Evolutionary conservation across 192 early-diverging fungal species (phyloP).

Genomic region (Coemansia sp.): DNA sequence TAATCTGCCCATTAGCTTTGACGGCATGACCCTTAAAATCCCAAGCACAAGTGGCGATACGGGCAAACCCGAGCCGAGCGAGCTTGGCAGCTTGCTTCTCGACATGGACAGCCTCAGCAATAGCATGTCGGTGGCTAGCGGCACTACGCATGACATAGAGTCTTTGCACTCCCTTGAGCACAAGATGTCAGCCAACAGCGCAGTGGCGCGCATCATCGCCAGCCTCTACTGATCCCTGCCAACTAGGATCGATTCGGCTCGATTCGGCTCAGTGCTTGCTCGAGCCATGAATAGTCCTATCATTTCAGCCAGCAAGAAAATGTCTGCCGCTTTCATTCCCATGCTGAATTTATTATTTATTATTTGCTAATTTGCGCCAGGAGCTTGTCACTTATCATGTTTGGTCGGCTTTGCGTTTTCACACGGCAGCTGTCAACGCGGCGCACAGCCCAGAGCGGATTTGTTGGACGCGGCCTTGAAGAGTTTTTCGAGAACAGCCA

Average conservation of each 20-base stretch:
- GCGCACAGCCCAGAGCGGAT: conserved; percentile 48
- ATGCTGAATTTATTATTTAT: neutral
- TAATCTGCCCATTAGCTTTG: conserved; percentile 14
- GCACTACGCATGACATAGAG: neutral
- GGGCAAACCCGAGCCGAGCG: neutral
- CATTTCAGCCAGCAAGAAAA: no score
- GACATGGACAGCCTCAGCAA: neutral
- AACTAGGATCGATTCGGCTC: no score
- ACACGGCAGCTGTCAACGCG: conserved; percentile 46
- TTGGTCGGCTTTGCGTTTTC: conserved; percentile 24
- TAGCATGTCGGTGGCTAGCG: neutral
- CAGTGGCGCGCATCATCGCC: neutral
- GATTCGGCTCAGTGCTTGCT: neutral
- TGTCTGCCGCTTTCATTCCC: no score
- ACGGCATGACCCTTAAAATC: neutral
- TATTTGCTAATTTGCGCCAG: neutral
- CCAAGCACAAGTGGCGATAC: neutral
- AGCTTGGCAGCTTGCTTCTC: neutral
- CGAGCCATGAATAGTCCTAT: no score
- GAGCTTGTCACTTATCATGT: conserved; percentile 12
- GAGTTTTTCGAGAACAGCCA: conserved; percentile 65
- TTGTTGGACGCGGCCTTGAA: conserved; percentile 61
- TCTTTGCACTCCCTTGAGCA: neutral
- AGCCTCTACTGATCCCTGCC: no score
- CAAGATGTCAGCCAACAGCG: neutral